phyloP scores from a whole-genome alignment of 257 asterid species.

The Solanum chaucha region DNA sequence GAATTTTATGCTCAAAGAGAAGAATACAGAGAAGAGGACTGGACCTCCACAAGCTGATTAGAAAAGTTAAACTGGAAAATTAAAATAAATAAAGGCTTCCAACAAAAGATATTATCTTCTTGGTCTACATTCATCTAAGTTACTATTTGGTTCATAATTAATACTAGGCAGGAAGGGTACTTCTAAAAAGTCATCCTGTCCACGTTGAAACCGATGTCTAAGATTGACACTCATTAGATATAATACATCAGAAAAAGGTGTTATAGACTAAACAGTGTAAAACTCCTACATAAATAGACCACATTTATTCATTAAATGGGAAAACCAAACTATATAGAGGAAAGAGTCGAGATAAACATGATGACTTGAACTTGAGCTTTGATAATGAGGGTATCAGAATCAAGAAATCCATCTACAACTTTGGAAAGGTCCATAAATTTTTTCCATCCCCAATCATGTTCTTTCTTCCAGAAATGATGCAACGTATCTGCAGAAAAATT shows the following conservation, averaged over 20 bases:
- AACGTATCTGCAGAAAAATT: conserved; percentile 50
- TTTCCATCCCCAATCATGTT: conserved; percentile 99
- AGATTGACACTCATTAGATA: not conserved
- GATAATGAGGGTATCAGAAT: conserved; percentile 69
- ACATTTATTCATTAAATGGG: not conserved
- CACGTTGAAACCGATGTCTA: not conserved
- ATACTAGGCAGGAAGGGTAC: not conserved
- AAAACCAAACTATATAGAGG: not conserved
- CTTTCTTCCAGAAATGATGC: conserved; percentile 92
- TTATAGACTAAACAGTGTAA: too few relatives aligned
- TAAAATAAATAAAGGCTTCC: not conserved
- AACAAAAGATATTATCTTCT: not conserved
- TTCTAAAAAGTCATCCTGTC: not conserved
- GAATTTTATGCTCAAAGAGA: not conserved
- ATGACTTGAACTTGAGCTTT: conserved; percentile 95
- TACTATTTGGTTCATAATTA: not conserved
- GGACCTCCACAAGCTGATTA: not conserved
- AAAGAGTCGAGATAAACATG: conserved; percentile 22
- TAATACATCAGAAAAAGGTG: not conserved
- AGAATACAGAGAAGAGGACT: not conserved
- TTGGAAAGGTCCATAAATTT: conserved; percentile 93
- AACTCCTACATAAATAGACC: too few relatives aligned
- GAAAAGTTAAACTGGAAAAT: not conserved
- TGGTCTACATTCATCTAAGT: not conserved
- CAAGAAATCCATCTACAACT: conserved; percentile 76